Evolutionary conservation across 176 grass and related monocot species (phyloP), one percentile per base, ranked within the genome.

Genomic region (Carex parvula): DNA sequence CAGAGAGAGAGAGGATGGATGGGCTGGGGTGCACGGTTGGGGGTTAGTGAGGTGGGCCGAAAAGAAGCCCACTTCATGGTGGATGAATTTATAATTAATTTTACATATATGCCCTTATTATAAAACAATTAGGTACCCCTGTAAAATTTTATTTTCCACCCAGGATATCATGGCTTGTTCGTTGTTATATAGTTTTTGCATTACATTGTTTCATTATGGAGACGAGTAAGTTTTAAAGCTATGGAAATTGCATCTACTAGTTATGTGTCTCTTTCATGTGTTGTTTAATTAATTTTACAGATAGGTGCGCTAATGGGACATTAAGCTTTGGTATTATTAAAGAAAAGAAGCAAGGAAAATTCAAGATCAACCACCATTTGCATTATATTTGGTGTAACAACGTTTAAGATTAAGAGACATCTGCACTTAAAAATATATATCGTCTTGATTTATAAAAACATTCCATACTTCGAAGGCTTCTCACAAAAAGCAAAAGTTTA

Each of bases 41-140:
- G 14, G 56, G 22, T 80, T 61, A 80, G n/a, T 39, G 12, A 11
- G 55, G 79, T 63, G 78, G 54, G 57, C 32, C 20, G 16, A 58
- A 82, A 66, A 82, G 60, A 65, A 66, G 60, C 80, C 80, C 80
- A 82, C 80, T 85, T 57, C 16, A 74, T 71, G 16, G 16, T 85
- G 55, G 22, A 64, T 76, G 15, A 64, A 3, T 75, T 62, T 77
- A 13, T 78, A 77, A 30, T 78, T 53, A 21, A 18, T 46, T 52
- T 82, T 66, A 48, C 22, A 44, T 1, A 67, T 54, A 50, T 14
- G 17, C 35, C 60, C 80, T 65, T 15, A 8, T 17, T 82, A 8
- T 50, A 53, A 74, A 53, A 8, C 59, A 54, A 76, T 55, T 29
- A 26, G 2, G 55, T 32, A 29, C 46, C n/a, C 5, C 5, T 21